phyloP scores from a whole-genome alignment of 2,329 filamentous ascomycete species.

The Rhynchosporium secalis region DNA sequence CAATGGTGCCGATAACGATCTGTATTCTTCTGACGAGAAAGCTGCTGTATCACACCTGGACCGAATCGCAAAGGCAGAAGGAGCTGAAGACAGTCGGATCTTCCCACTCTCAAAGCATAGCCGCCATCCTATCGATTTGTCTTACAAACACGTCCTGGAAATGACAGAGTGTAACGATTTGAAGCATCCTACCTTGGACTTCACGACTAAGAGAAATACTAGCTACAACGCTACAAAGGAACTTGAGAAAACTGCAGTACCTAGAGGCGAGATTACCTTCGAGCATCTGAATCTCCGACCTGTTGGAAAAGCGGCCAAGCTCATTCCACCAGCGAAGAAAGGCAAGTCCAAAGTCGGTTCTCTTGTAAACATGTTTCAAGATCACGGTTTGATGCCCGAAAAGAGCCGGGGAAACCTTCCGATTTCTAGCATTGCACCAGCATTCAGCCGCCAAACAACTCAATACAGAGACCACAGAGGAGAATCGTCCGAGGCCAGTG shows the following conservation, averaged over 20 bases:
- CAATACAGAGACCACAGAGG: neutral
- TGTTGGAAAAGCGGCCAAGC: conserved; percentile 22
- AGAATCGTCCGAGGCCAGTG: neutral
- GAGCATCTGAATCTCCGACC: conserved; percentile 21
- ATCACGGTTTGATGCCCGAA: conserved; percentile 26
- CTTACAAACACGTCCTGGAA: neutral
- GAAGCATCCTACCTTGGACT: neutral
- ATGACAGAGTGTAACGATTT: neutral
- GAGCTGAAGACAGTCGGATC: neutral
- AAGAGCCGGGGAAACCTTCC: conserved; percentile 13
- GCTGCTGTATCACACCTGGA: no score
- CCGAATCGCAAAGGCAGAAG: no score
- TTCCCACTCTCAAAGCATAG: neutral
- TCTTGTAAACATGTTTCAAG: conserved; percentile 32
- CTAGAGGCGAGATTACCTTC: neutral
- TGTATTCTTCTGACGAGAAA: neutral
- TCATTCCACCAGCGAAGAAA: conserved; percentile 1
- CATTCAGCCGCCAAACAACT: conserved; percentile 4
- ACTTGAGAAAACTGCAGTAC: neutral
- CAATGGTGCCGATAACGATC: neutral
- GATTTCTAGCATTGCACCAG: conserved; percentile 8
- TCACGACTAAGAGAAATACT: no score
- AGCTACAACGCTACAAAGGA: neutral
- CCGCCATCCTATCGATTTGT: neutral
- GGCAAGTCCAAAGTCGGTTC: conserved; percentile 19